Evolutionary conservation across 176 grass and related monocot species (phyloP).

Genomic region (Musa itinerans): DNA sequence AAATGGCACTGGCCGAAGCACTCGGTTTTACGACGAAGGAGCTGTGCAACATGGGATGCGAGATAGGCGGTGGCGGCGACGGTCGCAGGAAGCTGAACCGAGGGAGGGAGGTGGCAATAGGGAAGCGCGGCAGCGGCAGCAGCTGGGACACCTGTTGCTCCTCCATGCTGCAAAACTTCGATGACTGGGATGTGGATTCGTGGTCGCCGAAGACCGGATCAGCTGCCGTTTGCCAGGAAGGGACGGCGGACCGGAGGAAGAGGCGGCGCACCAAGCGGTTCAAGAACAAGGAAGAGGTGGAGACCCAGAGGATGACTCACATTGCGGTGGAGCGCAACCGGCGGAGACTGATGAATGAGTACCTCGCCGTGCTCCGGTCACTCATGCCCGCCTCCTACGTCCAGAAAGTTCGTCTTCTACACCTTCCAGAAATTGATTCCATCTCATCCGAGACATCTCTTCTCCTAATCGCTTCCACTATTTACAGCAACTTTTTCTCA

Average conservation of each 20-base stretch:
- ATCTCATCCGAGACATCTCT: too few relatives aligned
- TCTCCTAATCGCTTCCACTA: too few relatives aligned
- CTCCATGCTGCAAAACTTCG: conserved; percentile 20
- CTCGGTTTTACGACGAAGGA: conserved; percentile 17
- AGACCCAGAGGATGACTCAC: conserved; percentile 85
- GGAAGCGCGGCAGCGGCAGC: background rate
- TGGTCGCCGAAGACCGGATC: conserved; percentile 5
- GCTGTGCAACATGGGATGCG: conserved; percentile 25
- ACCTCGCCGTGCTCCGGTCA: conserved; percentile 64
- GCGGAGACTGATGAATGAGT: conserved; percentile 75
- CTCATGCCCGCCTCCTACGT: conserved; percentile 67
- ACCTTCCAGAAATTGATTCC: too few relatives aligned
- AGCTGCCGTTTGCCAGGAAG: background rate
- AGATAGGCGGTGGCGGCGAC: background rate
- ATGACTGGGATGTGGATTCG: conserved; percentile 6
- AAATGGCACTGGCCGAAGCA: conserved; percentile 61
- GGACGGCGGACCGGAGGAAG: conserved; percentile 33
- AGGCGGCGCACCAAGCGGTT: conserved; percentile 38
- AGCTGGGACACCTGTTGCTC: conserved; percentile 7
- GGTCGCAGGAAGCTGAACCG: background rate
- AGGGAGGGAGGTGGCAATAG: background rate
- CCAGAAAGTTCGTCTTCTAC: conserved; percentile 38
- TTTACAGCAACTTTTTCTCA: too few relatives aligned
- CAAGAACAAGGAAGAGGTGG: conserved; percentile 71
- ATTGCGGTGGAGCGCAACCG: conserved; percentile 90